These are phyloP conservation scores for Artomyces pyxidatus DNA, from an alignment of 768 basidiomycete species.

Conservation along the genomic window DNA sequence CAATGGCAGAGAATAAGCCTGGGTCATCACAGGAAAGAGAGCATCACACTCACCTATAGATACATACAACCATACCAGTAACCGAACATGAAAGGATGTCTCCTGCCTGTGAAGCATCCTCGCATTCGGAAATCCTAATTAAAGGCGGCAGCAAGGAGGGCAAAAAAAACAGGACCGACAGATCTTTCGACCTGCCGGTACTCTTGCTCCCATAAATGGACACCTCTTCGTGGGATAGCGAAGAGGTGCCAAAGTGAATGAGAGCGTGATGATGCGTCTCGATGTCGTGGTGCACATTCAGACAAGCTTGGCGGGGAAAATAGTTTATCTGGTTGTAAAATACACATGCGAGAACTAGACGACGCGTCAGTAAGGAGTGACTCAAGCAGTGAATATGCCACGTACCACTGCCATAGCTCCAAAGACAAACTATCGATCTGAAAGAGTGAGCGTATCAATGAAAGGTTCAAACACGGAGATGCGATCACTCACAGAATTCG, in stretches of 20 bases:
- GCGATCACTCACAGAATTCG: conserved; percentile 70
- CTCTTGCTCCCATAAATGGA: conserved; percentile 85
- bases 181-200: conserved; percentile 13
- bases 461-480: conserved; percentile 11
- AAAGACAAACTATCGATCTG: conserved; percentile 18
- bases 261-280: conserved; percentile 34
- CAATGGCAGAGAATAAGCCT: too few species aligned
- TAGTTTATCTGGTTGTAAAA: conserved; percentile 27
- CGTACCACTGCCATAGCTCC: conserved; percentile 28
- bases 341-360: conserved; percentile 25
- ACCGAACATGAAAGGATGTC: conserved; percentile 22
- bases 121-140: conserved; percentile 23
- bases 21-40: not conserved
- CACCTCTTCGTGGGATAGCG: conserved; percentile 54
- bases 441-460: not conserved
- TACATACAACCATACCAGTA: conserved; percentile 2
- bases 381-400: conserved; percentile 8
- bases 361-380: conserved; percentile 16
- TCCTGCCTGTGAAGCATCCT: conserved; percentile 46
- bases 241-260: conserved; percentile 81
- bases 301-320: conserved; percentile 1
- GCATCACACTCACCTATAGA: conserved; percentile 9
- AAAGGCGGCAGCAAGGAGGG: conserved; percentile 29
- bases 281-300: not conserved
- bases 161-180: conserved; percentile 25